These are phyloP conservation scores for Saccharomyces hybrid DNA, from an alignment of 1,139 yeast species.

Conservation along the genomic window DNA sequence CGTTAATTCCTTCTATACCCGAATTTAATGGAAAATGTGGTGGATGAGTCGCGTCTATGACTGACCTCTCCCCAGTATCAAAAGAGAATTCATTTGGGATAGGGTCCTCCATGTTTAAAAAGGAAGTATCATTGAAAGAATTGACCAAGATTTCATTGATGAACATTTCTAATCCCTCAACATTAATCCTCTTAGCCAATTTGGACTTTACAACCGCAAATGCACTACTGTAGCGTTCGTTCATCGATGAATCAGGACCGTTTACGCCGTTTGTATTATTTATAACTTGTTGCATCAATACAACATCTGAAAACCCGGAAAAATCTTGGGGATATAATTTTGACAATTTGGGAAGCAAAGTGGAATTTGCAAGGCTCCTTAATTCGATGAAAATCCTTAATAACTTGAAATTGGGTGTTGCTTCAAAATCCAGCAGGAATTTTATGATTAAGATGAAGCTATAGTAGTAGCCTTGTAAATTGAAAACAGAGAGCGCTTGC, in stretches of 20 bases:
- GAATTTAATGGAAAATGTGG: not conserved
- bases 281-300: not conserved
- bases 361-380: constrained; percentile 24
- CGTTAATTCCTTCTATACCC: not conserved
- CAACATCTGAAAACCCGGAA: constrained; percentile 9
- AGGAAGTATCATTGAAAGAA: constrained; percentile 30
- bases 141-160: constrained; percentile 28
- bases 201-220: not conserved
- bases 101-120: constrained; percentile 23
- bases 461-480: constrained; percentile 32
- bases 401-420: constrained; percentile 30
- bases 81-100: constrained; percentile 17
- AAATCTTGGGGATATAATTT: constrained; percentile 19
- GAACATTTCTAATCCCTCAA: constrained; percentile 21
- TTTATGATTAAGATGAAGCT: constrained; percentile 33
- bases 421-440: constrained; percentile 33
- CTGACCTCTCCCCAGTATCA: constrained; percentile 3
- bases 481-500: constrained; percentile 26
- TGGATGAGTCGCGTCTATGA: not conserved
- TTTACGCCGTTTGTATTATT: constrained; percentile 12
- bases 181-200: constrained; percentile 4
- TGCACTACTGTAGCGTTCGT: constrained; percentile 2
- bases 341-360: constrained; percentile 25
- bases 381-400: constrained; percentile 29
- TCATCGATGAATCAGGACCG: constrained; percentile 1